A percentile compares a stretch with the other conserved stretches of the same genome.
phyloP scores from a whole-genome alignment of 2,329 filamentous ascomycete species.

The Neophaeococcomyces mojaviensis region DNA sequence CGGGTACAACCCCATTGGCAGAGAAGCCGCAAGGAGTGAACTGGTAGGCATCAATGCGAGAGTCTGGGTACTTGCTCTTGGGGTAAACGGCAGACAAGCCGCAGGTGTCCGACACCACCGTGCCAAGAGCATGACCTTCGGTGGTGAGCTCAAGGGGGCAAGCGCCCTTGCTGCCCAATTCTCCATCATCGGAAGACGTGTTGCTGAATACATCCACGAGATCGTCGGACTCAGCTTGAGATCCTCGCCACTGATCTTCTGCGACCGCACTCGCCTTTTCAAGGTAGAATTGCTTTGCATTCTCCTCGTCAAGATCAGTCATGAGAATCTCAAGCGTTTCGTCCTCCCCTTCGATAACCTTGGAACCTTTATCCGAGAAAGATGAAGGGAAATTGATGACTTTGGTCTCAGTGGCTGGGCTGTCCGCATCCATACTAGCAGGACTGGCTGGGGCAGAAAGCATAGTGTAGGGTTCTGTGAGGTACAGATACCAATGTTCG shows the following conservation, averaged over 20 bases:
- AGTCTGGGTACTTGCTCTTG: slow-evolving; percentile 77
- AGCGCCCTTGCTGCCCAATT: slow-evolving; percentile 49
- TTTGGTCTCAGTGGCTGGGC: slow-evolving; percentile 50
- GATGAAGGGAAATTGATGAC: slow-evolving; percentile 46
- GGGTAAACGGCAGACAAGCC: slow-evolving; percentile 87
- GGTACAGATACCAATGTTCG: slow-evolving; percentile 97
- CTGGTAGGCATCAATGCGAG: slow-evolving; percentile 88
- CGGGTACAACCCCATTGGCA: slow-evolving; percentile 89
- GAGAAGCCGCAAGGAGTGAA: slow-evolving; percentile 97
- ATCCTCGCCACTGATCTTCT: slow-evolving; percentile 68
- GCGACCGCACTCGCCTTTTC: slow-evolving; percentile 85
- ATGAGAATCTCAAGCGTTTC: slow-evolving; percentile 57
- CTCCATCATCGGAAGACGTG: slow-evolving; percentile 55
- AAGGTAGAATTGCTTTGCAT: slow-evolving; percentile 62
- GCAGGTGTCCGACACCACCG: slow-evolving; percentile 82
- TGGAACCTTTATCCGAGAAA: slow-evolving; percentile 21
- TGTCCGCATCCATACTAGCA: slow-evolving; percentile 30
- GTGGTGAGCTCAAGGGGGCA: slow-evolving; percentile 72
- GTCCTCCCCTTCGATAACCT: slow-evolving; percentile 31
- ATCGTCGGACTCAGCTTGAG: slow-evolving; percentile 55
- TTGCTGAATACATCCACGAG: slow-evolving; percentile 71
- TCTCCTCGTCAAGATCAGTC: slow-evolving; percentile 60
- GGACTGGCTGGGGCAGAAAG: slow-evolving; percentile 80
- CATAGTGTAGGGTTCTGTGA: slow-evolving; percentile 74
- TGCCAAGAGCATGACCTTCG: slow-evolving; percentile 88